Conservation (phyloP, 129 eudicot genomes). For the Erigeron canadensis region DNA sequence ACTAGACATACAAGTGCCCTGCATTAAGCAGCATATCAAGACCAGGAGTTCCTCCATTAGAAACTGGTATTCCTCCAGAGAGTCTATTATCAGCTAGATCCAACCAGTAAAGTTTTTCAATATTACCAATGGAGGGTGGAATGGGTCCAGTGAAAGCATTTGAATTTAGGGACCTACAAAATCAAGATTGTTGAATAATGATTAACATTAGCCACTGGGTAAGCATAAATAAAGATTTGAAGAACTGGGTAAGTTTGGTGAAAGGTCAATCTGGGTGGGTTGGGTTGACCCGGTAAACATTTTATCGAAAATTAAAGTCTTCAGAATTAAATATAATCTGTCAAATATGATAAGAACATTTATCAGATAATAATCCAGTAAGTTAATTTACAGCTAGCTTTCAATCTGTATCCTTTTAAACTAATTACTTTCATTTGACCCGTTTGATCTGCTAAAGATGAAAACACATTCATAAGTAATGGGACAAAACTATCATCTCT, state of each 20-base stretch:
- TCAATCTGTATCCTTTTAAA: no score
- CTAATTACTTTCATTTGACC: no score
- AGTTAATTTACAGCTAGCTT: no score
- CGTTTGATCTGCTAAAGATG: no score
- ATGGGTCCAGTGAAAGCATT: constrained; percentile 67
- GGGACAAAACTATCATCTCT: not conserved
- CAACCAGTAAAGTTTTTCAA: constrained; percentile 72
- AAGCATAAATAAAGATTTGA: not conserved
- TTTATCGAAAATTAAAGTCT: not conserved
- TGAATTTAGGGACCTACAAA: constrained; percentile 70
- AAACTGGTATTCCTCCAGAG: constrained; percentile 79
- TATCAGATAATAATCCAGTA: not conserved
- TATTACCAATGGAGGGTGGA: constrained; percentile 76
- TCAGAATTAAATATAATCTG: not conserved
- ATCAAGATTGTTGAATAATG: not conserved
- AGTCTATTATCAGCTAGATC: constrained; percentile 82
- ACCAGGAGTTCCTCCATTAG: constrained; percentile 58
- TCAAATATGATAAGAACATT: not conserved
- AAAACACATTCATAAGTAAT: not conserved
- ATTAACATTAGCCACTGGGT: not conserved
- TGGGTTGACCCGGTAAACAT: not conserved
- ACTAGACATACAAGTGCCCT: constrained; percentile 68
- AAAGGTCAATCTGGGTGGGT: not conserved
- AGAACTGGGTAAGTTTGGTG: not conserved
- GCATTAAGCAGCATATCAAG: constrained; percentile 69